Percentiles rank a stretch among this genome's conserved stretches.
These are phyloP conservation scores for Pestalotiopsis sp. DNA, from an alignment of 2,329 filamentous ascomycete genomes.

Conservation along the genomic window DNA sequence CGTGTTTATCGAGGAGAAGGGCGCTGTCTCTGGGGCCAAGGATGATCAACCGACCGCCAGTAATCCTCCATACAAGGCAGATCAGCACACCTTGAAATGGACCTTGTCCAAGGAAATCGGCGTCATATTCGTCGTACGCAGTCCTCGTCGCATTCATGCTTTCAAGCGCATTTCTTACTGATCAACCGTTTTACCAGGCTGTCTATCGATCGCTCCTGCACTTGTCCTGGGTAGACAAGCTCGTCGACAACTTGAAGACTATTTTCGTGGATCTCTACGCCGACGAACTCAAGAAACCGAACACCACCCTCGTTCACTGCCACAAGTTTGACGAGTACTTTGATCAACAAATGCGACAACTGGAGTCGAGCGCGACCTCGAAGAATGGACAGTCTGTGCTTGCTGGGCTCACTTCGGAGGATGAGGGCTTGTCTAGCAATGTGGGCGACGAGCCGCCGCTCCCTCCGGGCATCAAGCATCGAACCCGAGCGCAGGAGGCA, in stretches of 20 bases:
- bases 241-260: conserved; percentile 91
- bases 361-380: conserved; percentile 61
- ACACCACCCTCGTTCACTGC: conserved; percentile 80
- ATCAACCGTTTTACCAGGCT: conserved; percentile 58
- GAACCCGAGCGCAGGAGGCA: conserved; percentile 38
- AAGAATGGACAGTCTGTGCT: conserved; percentile 27
- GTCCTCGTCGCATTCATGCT: not conserved
- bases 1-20: conserved; percentile 96
- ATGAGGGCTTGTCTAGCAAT: conserved; percentile 37
- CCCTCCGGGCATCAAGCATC: conserved; percentile 44
- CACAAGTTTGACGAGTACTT: conserved; percentile 88
- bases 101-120: conserved; percentile 89
- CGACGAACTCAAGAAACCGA: conserved; percentile 80
- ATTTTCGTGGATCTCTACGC: conserved; percentile 91
- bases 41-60: conserved; percentile 60
- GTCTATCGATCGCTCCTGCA: conserved; percentile 96
- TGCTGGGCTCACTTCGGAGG: conserved; percentile 33
- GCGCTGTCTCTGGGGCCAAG: conserved; percentile 62
- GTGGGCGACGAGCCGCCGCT: conserved; percentile 41
- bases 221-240: conserved; percentile 94
- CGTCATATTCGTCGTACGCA: conserved; percentile 86
- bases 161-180: conserved; percentile 18
- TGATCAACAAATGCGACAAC: conserved; percentile 85
- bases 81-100: conserved; percentile 96
- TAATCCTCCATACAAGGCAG: conserved; percentile 81